phyloP scores from a whole-genome alignment of 164 flowering plant genomes.

The Magnolia officinalis region DNA sequence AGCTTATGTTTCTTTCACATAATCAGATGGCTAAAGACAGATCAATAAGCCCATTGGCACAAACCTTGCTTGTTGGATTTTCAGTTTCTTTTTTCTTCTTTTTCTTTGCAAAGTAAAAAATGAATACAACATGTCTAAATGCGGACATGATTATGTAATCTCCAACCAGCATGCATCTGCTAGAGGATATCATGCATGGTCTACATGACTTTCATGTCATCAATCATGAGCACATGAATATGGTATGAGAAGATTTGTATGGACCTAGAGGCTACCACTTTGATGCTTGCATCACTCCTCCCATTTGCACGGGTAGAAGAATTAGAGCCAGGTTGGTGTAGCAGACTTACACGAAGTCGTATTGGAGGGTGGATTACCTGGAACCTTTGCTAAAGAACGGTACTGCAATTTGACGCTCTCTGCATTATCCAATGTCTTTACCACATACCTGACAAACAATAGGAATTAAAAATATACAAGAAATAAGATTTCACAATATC shows the following conservation, averaged over 20 bases:
- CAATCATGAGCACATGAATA: neutral
- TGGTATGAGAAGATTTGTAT: neutral
- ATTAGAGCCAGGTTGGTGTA: constrained; percentile 57
- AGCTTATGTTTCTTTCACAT: no score
- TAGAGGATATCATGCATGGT: neutral
- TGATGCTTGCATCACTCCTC: neutral
- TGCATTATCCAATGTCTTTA: constrained; percentile 92
- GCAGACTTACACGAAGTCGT: constrained; percentile 36
- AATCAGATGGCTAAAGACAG: no score
- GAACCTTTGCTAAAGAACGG: constrained; percentile 83
- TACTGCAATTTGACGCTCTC: constrained; percentile 95
- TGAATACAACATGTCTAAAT: neutral
- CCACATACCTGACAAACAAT: constrained; percentile 63
- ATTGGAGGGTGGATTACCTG: constrained; percentile 36
- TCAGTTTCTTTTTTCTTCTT: no score
- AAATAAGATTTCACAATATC: neutral
- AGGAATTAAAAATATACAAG: neutral
- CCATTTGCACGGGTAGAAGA: neutral
- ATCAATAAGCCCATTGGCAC: no score
- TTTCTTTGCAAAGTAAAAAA: neutral
- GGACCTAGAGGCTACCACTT: neutral
- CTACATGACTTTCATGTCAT: neutral
- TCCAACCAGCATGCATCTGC: neutral
- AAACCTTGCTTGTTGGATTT: no score
- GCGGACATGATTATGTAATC: neutral